Evolutionary conservation across 768 basidiomycete species (phyloP), one percentile per base, ranked within the genome.

Genomic region (Naganishia vaughanmartiniae): DNA sequence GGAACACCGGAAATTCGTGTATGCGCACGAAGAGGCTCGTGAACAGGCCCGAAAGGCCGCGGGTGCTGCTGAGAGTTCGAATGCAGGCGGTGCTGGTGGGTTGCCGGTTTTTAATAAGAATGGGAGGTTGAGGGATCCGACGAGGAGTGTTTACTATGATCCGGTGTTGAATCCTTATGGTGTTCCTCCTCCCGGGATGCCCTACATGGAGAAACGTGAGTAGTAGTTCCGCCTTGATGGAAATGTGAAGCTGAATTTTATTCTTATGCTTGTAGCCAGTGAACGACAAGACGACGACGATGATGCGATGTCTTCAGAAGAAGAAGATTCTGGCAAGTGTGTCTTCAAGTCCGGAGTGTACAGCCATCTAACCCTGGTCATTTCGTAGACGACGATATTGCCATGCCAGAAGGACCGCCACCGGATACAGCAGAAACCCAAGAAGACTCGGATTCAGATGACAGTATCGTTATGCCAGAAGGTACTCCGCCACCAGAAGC

Each of bases 151-250:
- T 42, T 97, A 95, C 80, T 97, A 93, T 82, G 90, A 98, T 76
- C 86, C 90, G 33, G 86, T 93, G 51, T 89, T 94, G 87, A 98
- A 98, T 78, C 92, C 93, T 28, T 93, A 85, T 77, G 94, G 93
- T 33, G 90, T 93, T 21, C 88, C 94, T 24, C 94, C 94, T 51
- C 95, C 94, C 15, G 95, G 95, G 9, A 92, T 96, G 93, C 92
- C 91, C n/a, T 97, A 96, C 81, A 83, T 87, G 69, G 92, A 97
- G 79, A 82, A 89, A 83, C 86, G 93, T 94, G 75, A 82, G 90
- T 84, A 5, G 39, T 42, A 26, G 28, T 26, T 9, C 15, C 14
- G 42, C 33, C 30, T 45, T 70, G 15, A 17, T 24, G 36, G 30
- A 30, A n/a, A 39, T 69, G 15, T 24, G 34, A 19, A 60, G 2